phyloP scores from a whole-genome alignment of 441 rosid species.

The Gossypium schwendimanii region DNA sequence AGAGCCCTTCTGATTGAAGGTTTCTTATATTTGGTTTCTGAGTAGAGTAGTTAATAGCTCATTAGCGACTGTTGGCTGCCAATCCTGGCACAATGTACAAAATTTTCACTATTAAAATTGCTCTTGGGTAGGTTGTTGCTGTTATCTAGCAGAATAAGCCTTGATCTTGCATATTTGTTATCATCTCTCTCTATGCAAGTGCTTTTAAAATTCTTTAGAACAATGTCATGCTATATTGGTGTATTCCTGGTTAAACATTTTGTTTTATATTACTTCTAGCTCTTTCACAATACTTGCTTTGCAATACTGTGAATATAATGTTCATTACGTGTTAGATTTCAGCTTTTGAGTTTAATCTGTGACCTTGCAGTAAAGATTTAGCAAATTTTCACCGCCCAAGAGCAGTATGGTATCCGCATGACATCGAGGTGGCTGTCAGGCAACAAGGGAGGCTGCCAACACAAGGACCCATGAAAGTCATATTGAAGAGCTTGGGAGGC shows the following conservation, averaged over 20 bases:
- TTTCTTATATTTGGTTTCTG: background rate
- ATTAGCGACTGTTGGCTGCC: background rate
- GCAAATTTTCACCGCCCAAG: conserved; percentile 96
- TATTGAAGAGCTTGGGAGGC: conserved; percentile 94
- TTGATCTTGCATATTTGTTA: background rate
- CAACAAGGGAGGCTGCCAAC: conserved; percentile 80
- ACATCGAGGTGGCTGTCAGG: conserved; percentile 87
- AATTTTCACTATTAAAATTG: background rate
- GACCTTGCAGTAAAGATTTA: conserved; percentile 73
- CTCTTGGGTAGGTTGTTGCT: background rate
- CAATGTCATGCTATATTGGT: background rate
- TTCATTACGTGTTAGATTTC: background rate
- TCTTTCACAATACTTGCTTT: background rate
- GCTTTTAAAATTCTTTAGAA: background rate
- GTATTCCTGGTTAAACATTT: background rate
- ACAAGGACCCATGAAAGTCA: conserved; percentile 77
- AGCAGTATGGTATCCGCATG: conserved; percentile 96
- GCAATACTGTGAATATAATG: background rate
- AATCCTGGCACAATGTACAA: background rate
- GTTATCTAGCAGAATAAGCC: background rate
- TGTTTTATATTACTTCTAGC: background rate
- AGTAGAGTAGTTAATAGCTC: background rate
- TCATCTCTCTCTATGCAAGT: background rate
- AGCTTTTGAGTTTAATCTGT: background rate
- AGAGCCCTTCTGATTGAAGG: background rate